Percentiles rank a stretch among this genome's conserved stretches.
Conservation (phyloP, 2,329 filamentous ascomycete species). For the Sarocladium strictum region DNA sequence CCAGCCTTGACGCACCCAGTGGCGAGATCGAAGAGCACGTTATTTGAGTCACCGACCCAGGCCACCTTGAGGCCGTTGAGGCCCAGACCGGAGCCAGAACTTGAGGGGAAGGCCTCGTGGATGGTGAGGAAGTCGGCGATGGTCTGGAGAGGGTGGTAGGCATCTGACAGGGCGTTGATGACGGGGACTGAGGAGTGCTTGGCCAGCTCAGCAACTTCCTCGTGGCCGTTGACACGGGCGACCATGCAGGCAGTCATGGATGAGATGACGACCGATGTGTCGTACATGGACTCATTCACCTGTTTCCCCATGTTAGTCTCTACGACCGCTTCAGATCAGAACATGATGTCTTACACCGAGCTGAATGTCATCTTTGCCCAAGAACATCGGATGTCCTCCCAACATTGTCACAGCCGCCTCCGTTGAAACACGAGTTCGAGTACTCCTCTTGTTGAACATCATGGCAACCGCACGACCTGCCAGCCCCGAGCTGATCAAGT, state of each 20-base stretch:
- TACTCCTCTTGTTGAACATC: constrained; percentile 96
- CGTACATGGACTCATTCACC: constrained; percentile 92
- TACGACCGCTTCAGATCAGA: background rate
- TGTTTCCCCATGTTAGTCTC: constrained; percentile 22
- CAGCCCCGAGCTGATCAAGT: constrained; percentile 55
- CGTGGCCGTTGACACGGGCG: constrained; percentile 70
- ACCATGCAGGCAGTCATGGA: constrained; percentile 85
- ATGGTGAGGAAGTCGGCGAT: constrained; percentile 94
- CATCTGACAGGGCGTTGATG: constrained; percentile 82
- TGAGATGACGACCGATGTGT: constrained; percentile 89
- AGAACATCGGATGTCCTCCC: constrained; percentile 92
- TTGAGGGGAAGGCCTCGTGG: constrained; percentile 63
- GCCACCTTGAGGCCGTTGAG: constrained; percentile 83
- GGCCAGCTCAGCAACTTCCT: constrained; percentile 66
- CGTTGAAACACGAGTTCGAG: constrained; percentile 86
- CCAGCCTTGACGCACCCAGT: constrained; percentile 84
- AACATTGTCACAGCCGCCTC: constrained; percentile 85
- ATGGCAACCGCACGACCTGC: constrained; percentile 80
- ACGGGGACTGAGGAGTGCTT: constrained; percentile 71
- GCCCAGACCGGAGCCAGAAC: constrained; percentile 45
- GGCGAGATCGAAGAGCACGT: constrained; percentile 90
- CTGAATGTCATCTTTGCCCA: constrained; percentile 94
- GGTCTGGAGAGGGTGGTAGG: constrained; percentile 89
- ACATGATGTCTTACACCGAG: constrained; percentile 60
- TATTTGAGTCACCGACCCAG: constrained; percentile 96